Evolutionary conservation across 129 eudicot species (phyloP).

Genomic region (Chrysanthemum seticuspe): DNA sequence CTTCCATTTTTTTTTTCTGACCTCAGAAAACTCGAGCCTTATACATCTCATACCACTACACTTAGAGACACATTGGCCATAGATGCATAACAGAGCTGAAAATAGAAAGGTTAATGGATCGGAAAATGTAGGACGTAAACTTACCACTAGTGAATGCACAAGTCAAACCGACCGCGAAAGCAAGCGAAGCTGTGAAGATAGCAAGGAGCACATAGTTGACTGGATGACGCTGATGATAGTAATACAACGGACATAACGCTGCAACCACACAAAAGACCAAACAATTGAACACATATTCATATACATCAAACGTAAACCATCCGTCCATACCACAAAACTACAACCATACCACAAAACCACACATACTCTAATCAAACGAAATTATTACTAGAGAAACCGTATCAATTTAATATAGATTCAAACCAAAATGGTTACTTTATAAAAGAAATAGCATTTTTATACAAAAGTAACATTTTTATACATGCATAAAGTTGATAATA

Average conservation of each 20-base stretch:
- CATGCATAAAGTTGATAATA: too few species aligned
- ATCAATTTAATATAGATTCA: neutral
- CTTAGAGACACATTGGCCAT: too few species aligned
- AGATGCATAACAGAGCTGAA: neutral
- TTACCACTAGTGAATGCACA: slow-evolving; percentile 81
- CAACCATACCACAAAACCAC: neutral
- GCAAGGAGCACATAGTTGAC: slow-evolving; percentile 65
- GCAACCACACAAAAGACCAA: neutral
- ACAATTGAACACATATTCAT: neutral
- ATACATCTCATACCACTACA: too few species aligned
- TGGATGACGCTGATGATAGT: slow-evolving; percentile 75
- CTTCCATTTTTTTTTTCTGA: too few species aligned
- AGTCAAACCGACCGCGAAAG: slow-evolving; percentile 63
- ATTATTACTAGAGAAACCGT: slow-evolving; percentile 12
- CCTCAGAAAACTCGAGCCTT: too few species aligned
- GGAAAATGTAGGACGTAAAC: neutral
- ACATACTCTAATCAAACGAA: neutral
- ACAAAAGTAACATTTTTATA: too few species aligned
- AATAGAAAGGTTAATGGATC: neutral
- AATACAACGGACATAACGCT: slow-evolving; percentile 76
- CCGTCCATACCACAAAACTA: neutral
- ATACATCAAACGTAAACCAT: neutral
- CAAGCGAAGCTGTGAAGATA: slow-evolving; percentile 62
- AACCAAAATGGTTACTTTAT: neutral
- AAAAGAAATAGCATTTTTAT: too few species aligned